Conservation (phyloP, 768 basidiomycete genomes). For the Trametes gibbosa region DNA sequence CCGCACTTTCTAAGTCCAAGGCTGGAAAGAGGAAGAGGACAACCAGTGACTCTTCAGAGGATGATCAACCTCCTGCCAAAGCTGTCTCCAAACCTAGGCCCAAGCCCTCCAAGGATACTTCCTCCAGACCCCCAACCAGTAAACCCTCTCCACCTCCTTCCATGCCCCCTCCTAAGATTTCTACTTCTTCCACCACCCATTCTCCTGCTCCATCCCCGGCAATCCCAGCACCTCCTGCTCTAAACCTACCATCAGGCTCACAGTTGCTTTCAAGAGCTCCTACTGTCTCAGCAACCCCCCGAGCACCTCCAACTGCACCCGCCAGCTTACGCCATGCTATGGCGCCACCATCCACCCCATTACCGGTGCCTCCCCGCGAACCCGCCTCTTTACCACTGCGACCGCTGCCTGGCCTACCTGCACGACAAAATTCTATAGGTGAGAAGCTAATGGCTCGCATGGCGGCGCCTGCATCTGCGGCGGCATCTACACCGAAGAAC, state of each 20-base stretch:
- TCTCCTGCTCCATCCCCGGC: not conserved
- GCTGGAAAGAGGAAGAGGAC: conserved; percentile 16
- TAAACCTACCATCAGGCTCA: not conserved
- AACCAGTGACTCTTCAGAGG: not conserved
- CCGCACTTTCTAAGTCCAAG: not conserved
- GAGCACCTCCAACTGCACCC: not conserved
- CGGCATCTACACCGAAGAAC: not conserved
- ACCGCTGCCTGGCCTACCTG: not conserved
- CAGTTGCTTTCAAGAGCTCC: not conserved
- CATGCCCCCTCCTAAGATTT: not conserved
- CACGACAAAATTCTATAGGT: conserved; percentile 1
- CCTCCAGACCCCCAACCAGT: not conserved
- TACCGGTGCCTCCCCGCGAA: not conserved
- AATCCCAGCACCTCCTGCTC: not conserved
- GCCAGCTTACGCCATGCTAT: not conserved
- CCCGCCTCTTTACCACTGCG: not conserved
- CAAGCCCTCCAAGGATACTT: not conserved
- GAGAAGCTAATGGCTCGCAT: conserved; percentile 9
- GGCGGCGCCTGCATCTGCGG: not conserved
- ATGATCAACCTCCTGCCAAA: not conserved
- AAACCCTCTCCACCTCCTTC: not conserved
- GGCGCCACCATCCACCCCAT: not conserved
- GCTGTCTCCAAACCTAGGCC: not conserved
- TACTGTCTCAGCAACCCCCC: not conserved
- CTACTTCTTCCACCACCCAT: not conserved